phyloP scores from a whole-genome alignment of 306 rosid species.

The Calophaca sinica region DNA sequence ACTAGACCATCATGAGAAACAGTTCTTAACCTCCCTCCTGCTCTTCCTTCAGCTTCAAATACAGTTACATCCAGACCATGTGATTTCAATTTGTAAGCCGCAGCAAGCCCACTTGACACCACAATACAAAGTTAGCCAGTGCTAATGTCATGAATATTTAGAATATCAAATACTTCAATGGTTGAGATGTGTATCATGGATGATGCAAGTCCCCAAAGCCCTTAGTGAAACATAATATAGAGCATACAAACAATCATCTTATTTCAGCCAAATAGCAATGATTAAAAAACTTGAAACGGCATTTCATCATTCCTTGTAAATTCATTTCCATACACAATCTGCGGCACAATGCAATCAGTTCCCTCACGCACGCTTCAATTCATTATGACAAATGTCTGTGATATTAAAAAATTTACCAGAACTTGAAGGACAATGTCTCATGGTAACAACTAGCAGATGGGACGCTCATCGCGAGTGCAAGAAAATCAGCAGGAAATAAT shows the following conservation, averaged over 20 bases:
- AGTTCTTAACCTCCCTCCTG: slow-evolving; percentile 92
- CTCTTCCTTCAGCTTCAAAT: slow-evolving; percentile 82
- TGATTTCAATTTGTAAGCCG: slow-evolving; percentile 91
- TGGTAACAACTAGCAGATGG: background rate
- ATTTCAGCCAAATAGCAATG: slow-evolving; percentile 22
- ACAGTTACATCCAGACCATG: slow-evolving; percentile 77
- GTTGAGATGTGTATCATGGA: slow-evolving; percentile 17
- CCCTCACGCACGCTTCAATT: slow-evolving; percentile 21
- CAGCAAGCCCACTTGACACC: slow-evolving; percentile 84
- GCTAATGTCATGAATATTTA: slow-evolving; percentile 23
- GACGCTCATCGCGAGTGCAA: too few species aligned
- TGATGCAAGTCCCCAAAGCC: background rate
- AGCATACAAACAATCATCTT: slow-evolving; percentile 33
- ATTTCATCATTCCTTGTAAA: slow-evolving; percentile 31
- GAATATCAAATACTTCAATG: slow-evolving; percentile 5
- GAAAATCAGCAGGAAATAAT: too few species aligned
- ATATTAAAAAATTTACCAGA: slow-evolving; percentile 9
- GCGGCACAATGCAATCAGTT: background rate
- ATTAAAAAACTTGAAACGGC: slow-evolving; percentile 34
- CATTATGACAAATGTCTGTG: slow-evolving; percentile 21
- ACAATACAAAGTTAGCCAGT: slow-evolving; percentile 39
- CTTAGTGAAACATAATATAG: slow-evolving; percentile 1
- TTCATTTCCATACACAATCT: background rate
- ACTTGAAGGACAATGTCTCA: slow-evolving; percentile 1
- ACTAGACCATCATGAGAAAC: slow-evolving; percentile 73